These are phyloP conservation scores for Globisporangium splendens DNA, from an alignment of 352 stramenopile genomes.

Conservation along the genomic window DNA sequence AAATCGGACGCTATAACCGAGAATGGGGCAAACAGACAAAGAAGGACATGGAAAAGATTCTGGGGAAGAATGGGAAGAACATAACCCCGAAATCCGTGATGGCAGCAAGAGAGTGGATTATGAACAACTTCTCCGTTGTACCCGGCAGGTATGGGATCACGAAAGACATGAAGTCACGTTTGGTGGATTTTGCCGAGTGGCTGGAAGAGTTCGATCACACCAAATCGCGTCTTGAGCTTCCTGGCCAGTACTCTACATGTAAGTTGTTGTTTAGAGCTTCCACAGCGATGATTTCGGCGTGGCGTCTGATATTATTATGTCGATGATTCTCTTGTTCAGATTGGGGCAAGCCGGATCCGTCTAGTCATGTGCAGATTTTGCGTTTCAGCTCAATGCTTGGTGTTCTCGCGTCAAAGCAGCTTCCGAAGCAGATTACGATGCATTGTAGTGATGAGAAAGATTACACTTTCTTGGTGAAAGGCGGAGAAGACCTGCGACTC, in stretches of 20 bases:
- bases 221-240: conserved; percentile 61
- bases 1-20: conserved; percentile 77
- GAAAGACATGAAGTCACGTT: conserved; percentile 77
- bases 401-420: conserved; percentile 80
- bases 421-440: conserved; percentile 80
- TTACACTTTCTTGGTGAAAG: conserved; percentile 89
- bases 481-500: conserved; percentile 88
- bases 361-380: conserved; percentile 60
- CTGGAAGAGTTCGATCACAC: conserved; percentile 81
- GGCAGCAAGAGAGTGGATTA: conserved; percentile 63
- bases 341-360: conserved; percentile 70
- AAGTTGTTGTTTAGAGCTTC: conserved; percentile 19
- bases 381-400: conserved; percentile 75
- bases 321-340: conserved; percentile 24
- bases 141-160: conserved; percentile 70
- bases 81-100: conserved; percentile 51
- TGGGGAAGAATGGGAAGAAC: conserved; percentile 60
- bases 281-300: neutral
- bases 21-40: conserved; percentile 55
- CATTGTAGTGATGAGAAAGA: conserved; percentile 79
- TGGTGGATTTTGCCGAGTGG: conserved; percentile 84
- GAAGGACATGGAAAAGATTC: conserved; percentile 66
- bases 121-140: conserved; percentile 64
- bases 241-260: conserved; percentile 75
- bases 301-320: neutral